These are phyloP conservation scores for Suaeda aralocaspica DNA, from an alignment of 148 eudicot species.

Conservation along the genomic window DNA sequence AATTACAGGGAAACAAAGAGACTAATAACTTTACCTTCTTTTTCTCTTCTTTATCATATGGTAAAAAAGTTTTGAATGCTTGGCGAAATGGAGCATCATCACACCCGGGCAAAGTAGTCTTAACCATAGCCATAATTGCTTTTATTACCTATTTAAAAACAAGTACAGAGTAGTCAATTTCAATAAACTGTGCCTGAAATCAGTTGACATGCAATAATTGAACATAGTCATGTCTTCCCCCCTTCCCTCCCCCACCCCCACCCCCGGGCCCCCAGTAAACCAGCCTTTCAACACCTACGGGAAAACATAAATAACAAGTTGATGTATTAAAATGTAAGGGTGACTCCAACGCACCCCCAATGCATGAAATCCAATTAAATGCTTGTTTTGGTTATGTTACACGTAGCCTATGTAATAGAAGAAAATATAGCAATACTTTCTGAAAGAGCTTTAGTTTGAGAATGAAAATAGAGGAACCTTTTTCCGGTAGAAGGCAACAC, in stretches of 20 bases:
- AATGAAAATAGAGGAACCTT: slow-evolving; percentile 48
- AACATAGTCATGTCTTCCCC: neutral
- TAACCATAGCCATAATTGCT: slow-evolving; percentile 73
- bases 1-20: neutral
- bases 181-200: neutral
- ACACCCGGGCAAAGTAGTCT: slow-evolving; percentile 72
- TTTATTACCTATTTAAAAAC: slow-evolving; percentile 54
- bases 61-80: slow-evolving; percentile 78
- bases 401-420: neutral
- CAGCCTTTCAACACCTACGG: neutral
- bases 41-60: slow-evolving; percentile 78
- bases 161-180: neutral
- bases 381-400: neutral
- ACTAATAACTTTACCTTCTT: slow-evolving; percentile 44
- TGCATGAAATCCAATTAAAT: neutral
- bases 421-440: neutral
- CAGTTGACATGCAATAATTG: neutral
- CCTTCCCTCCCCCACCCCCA: too few relatives aligned
- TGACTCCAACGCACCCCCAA: neutral
- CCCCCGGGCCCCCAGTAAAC: too few relatives aligned
- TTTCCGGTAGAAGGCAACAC: slow-evolving; percentile 93
- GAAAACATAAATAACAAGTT: neutral
- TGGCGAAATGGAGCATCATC: slow-evolving; percentile 76
- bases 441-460: neutral
- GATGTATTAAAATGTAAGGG: neutral